A percentile compares a stretch with the other conserved stretches of the same genome.
These are phyloP conservation scores for Russula dissimulans DNA, from an alignment of 768 basidiomycete species.

Conservation along the genomic window DNA sequence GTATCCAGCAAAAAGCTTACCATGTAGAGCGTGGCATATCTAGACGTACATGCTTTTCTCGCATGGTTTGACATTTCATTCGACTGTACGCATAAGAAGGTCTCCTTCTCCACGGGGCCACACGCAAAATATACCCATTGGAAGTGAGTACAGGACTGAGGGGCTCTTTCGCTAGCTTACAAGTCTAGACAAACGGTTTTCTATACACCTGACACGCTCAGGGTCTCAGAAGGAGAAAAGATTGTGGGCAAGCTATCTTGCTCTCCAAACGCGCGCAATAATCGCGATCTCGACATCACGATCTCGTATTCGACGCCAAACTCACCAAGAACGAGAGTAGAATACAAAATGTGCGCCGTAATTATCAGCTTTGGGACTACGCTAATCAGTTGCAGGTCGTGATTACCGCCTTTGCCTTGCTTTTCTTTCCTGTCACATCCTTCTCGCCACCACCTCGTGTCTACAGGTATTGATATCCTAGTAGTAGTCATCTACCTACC, in stretches of 20 bases:
- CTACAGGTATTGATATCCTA: slow-evolving; percentile 10
- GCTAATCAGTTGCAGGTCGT: slow-evolving; percentile 72
- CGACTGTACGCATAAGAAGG: slow-evolving; percentile 91
- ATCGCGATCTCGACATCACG: slow-evolving; percentile 88
- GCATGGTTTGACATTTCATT: slow-evolving; percentile 99
- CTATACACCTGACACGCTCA: slow-evolving; percentile 79
- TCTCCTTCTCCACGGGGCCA: slow-evolving; percentile 94
- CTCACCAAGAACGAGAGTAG: slow-evolving; percentile 31
- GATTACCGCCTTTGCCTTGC: slow-evolving; percentile 28
- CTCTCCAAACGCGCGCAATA: slow-evolving; percentile 86
- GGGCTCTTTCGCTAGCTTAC: not conserved
- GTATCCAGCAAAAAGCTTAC: not conserved
- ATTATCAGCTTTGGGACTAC: slow-evolving; percentile 31
- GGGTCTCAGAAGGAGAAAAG: slow-evolving; percentile 57
- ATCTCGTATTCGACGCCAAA: slow-evolving; percentile 48
- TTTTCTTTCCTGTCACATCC: not conserved
- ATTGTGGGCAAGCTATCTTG: slow-evolving; percentile 69
- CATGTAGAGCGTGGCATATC: slow-evolving; percentile 2
- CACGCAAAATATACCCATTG: slow-evolving; percentile 95
- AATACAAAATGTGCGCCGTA: slow-evolving; percentile 81
- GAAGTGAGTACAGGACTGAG: slow-evolving; percentile 54
- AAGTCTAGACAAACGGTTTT: slow-evolving; percentile 83
- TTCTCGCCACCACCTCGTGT: not conserved
- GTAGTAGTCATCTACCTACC: not conserved
- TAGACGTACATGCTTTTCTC: slow-evolving; percentile 95